These are phyloP conservation scores for Pythium sp. DNA, from an alignment of 352 stramenopile species.

Conservation along the genomic window DNA sequence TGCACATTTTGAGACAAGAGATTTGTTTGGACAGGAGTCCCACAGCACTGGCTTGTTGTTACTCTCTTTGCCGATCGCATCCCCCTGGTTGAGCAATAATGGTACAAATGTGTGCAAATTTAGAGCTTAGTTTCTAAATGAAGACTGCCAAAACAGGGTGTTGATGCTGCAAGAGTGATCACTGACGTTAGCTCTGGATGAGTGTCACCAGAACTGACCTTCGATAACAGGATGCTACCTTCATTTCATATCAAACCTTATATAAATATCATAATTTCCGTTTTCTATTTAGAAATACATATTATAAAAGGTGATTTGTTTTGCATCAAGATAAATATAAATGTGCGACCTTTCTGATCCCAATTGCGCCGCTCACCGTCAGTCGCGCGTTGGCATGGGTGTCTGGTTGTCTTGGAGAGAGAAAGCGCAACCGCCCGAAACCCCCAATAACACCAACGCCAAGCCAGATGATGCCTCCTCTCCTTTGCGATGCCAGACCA, in stretches of 20 bases:
- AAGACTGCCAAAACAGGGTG: neutral
- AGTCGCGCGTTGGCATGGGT: neutral
- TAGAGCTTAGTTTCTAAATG: neutral
- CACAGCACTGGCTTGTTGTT: neutral
- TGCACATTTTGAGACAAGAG: neutral
- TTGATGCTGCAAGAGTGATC: neutral
- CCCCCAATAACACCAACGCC: neutral
- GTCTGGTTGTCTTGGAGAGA: neutral
- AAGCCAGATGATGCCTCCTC: neutral
- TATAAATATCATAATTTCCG: neutral
- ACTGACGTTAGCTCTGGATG: neutral
- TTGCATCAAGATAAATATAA: neutral
- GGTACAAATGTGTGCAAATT: too few relatives aligned
- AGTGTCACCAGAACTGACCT: neutral
- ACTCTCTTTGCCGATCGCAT: neutral
- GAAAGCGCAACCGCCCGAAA: neutral
- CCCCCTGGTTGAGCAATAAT: neutral
- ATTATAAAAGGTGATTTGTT: too few relatives aligned
- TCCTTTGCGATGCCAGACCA: neutral
- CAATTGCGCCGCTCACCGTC: neutral
- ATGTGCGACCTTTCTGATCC: neutral
- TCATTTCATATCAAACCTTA: neutral
- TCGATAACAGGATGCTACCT: neutral
- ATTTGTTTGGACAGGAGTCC: constrained; percentile 1
- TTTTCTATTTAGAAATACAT: too few relatives aligned